phyloP scores from a whole-genome alignment of 2,329 filamentous ascomycete genomes.

The Rhinocladiella mackenziei region DNA sequence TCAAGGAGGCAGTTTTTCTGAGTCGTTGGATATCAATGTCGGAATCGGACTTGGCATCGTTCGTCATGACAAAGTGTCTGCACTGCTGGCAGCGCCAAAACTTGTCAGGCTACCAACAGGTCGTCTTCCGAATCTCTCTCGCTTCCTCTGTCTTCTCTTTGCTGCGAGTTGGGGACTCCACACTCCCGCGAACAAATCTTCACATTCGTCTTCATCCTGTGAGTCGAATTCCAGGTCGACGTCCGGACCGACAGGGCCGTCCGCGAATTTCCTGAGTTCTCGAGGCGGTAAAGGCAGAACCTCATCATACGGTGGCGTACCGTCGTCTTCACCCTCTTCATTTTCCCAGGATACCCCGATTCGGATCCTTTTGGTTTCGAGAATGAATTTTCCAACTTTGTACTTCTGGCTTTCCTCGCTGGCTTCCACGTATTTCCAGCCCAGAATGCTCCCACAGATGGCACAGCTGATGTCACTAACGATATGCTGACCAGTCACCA shows the following conservation, averaged over 20 bases:
- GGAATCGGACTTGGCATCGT: background rate
- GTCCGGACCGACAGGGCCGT: conserved; percentile 4
- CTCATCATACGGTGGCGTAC: conserved; percentile 15
- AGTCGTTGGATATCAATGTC: background rate
- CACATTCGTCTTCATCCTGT: conserved; percentile 64
- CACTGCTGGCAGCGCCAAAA: conserved; percentile 14
- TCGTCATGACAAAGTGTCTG: conserved; percentile 20
- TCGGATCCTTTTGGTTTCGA: conserved; percentile 57
- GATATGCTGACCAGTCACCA: conserved; percentile 61
- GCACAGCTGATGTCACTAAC: conserved; percentile 58
- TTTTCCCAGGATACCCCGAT: conserved; percentile 52
- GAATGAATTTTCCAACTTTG: conserved; percentile 64
- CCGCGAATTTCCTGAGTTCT: conserved; percentile 20
- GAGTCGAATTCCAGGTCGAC: conserved; percentile 56
- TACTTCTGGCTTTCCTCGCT: conserved; percentile 60
- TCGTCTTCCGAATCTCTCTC: conserved; percentile 22
- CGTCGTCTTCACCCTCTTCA: conserved; percentile 16
- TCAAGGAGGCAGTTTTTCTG: background rate
- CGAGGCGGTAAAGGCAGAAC: conserved; percentile 18
- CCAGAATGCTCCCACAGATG: conserved; percentile 54
- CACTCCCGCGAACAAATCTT: conserved; percentile 60
- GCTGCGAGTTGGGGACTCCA: conserved; percentile 56
- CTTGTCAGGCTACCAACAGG: conserved; percentile 12
- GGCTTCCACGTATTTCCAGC: conserved; percentile 63
- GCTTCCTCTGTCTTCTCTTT: conserved; percentile 38